Conservation (phyloP, 2,329 filamentous ascomycete genomes). For the Chalara sp. region DNA sequence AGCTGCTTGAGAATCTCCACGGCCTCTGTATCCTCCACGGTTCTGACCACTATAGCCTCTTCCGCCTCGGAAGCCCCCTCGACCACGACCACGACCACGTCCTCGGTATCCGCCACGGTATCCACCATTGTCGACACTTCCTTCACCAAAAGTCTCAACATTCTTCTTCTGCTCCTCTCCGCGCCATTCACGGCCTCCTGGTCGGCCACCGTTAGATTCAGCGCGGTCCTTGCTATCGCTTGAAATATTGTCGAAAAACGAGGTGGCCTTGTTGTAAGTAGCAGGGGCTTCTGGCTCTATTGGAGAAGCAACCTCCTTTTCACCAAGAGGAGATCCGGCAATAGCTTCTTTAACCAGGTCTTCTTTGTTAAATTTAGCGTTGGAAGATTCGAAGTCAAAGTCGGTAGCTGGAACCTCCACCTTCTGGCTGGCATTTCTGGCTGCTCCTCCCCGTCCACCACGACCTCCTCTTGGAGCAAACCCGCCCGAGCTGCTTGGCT, state of each 20-base stretch:
- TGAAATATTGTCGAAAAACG: slow-evolving; percentile 98
- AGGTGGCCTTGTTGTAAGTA: slow-evolving; percentile 77
- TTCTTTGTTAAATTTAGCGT: slow-evolving; percentile 84
- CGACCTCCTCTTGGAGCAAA: slow-evolving; percentile 33
- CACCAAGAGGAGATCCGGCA: slow-evolving; percentile 62
- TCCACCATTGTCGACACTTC: slow-evolving; percentile 73
- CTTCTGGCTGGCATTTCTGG: slow-evolving; percentile 44
- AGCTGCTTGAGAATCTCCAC: slow-evolving; percentile 17
- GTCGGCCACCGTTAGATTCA: slow-evolving; percentile 59
- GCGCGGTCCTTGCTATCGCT: slow-evolving; percentile 87
- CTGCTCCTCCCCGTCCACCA: slow-evolving; percentile 34
- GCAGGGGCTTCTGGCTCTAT: slow-evolving; percentile 38
- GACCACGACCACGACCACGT: slow-evolving; percentile 65
- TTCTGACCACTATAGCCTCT: slow-evolving; percentile 17
- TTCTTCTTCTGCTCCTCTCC: slow-evolving; percentile 92
- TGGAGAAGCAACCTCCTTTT: slow-evolving; percentile 37
- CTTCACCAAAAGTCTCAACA: slow-evolving; percentile 95
- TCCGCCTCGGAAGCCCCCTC: slow-evolving; percentile 30
- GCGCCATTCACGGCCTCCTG: slow-evolving; percentile 82
- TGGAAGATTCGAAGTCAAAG: slow-evolving; percentile 83
- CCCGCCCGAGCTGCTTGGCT: slow-evolving; percentile 34
- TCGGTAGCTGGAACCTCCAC: slow-evolving; percentile 86
- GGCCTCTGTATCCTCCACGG: slow-evolving; percentile 23
- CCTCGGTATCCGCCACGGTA: slow-evolving; percentile 60
- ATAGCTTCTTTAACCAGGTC: slow-evolving; percentile 84